phyloP scores from a whole-genome alignment of 495 filamentous ascomycete genomes.

The Neurospora hispaniola region DNA sequence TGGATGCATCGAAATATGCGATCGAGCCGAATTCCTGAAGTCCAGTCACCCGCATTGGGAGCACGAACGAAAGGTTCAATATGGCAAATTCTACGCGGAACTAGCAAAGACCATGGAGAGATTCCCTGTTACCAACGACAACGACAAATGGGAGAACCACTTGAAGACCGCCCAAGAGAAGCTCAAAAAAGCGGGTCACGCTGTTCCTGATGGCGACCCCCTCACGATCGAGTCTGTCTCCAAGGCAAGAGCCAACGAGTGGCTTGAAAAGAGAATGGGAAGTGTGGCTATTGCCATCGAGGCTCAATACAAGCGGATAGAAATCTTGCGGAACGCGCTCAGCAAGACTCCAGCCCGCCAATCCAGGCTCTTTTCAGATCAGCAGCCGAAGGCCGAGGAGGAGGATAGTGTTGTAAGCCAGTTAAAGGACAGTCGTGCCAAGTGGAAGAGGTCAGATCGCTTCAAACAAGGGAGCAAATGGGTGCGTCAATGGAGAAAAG shows the following conservation, averaged over 20 bases:
- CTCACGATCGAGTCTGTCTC: not conserved
- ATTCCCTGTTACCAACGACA: not conserved
- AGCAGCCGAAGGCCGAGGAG: not conserved
- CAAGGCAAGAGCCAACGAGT: not conserved
- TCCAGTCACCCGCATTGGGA: conserved; percentile 7
- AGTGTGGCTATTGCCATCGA: conserved; percentile 10
- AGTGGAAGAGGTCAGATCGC: not conserved
- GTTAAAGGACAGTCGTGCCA: not conserved
- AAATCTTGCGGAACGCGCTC: conserved; percentile 12
- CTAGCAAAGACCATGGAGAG: not conserved
- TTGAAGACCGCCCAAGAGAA: not conserved
- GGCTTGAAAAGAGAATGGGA: conserved; percentile 8
- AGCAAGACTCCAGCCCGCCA: conserved; percentile 1
- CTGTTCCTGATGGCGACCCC: not conserved
- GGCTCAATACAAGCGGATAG: conserved; percentile 11
- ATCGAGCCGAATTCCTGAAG: conserved; percentile 14
- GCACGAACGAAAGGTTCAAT: conserved; percentile 1
- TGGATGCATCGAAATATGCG: conserved; percentile 21
- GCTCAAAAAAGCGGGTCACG: not conserved
- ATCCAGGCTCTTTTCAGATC: not conserved
- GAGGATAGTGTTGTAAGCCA: not conserved
- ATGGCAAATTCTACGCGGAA: not conserved
- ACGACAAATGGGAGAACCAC: not conserved
- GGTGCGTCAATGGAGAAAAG: not conserved
- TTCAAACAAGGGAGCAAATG: not conserved